Base-by-base conservation (phyloP, 2,329 filamentous ascomycete species). In the Cadophora malorum region DNA sequence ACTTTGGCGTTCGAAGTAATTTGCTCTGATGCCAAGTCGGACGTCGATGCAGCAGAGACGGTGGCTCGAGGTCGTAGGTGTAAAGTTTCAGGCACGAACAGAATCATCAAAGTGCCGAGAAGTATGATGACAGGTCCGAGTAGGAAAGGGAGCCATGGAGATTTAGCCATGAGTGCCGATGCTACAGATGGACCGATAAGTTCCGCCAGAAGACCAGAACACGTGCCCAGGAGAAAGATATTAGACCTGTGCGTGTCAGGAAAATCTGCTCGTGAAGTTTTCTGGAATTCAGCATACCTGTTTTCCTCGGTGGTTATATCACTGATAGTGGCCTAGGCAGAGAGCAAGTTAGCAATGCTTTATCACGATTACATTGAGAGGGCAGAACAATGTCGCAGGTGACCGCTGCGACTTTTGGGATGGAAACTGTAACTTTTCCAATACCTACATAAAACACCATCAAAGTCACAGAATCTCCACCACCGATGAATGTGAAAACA, bases 121-220 rank as follows among this genome's bases (percentile, higher is more conserved):
- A 69, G 23, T 4, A 76, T 33, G 1, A 70, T 52, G 12, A 23
- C 33, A 1, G 70, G 7, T 4, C 76, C 75, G 8, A 73, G 21
- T 7, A 70, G 35, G 31, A 74, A 33, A n/a, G 75, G 67, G 21
- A 76, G 67, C 74, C 74, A 77, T 4, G 73, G 70, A 21, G 73
- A 76, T 52, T 60, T 64, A 12, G 66, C 63, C 80, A 82, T 81
- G 64, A 81, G 74, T 23, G 73, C 69, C 1, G 78, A 77, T 3
- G 80, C 76, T 3, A 82, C 50, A 0, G 79, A 74, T 0, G 80
- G 80, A 2, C 78, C 79, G 35, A 81, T 65, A 6, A 82, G 68
- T 33, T 79, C 77, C 5, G 78, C 80, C 0, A 78, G 65, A 50
- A 81, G 71, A 25, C 74, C 75, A 1, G 73, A 71, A 25, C 74